These are phyloP conservation scores for Camellia granthamiana DNA, from an alignment of 148 eudicot genomes.

Conservation along the genomic window DNA sequence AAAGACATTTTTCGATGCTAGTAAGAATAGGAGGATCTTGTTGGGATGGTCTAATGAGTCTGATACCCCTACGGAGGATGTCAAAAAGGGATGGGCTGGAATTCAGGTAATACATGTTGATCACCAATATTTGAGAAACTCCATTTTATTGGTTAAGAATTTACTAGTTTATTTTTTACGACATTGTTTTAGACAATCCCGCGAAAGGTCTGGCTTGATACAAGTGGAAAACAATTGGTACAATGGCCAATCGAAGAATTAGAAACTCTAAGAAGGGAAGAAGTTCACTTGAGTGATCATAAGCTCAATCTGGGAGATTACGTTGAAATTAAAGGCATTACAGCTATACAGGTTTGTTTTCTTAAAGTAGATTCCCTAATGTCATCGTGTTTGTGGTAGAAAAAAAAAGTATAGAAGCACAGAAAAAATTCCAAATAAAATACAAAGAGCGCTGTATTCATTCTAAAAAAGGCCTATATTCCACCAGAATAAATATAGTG, in stretches of 20 bases:
- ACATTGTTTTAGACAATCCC: slow-evolving; percentile 36
- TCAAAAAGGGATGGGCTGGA: slow-evolving; percentile 76
- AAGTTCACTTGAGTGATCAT: slow-evolving; percentile 21
- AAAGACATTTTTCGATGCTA: slow-evolving; percentile 57
- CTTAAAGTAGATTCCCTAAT: no score
- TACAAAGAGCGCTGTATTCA: no score
- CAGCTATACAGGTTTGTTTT: slow-evolving; percentile 50
- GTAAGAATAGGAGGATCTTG: slow-evolving; percentile 46
- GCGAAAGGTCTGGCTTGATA: slow-evolving; percentile 41
- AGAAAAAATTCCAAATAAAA: no score
- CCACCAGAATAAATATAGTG: no score
- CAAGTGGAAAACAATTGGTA: slow-evolving; percentile 49
- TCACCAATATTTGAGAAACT: not conserved
- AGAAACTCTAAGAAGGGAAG: slow-evolving; percentile 23
- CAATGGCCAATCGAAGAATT: slow-evolving; percentile 49
- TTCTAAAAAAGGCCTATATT: no score
- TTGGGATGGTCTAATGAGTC: slow-evolving; percentile 86
- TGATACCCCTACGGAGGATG: slow-evolving; percentile 29
- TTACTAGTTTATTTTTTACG: not conserved
- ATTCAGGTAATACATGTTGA: slow-evolving; percentile 43
- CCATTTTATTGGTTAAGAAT: not conserved
- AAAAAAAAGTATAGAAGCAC: no score
- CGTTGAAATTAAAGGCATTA: slow-evolving; percentile 40
- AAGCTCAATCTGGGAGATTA: slow-evolving; percentile 24
- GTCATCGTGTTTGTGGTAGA: no score